phyloP scores from a whole-genome alignment of 2,329 filamentous ascomycete genomes.

The Didymella arachidicola region DNA sequence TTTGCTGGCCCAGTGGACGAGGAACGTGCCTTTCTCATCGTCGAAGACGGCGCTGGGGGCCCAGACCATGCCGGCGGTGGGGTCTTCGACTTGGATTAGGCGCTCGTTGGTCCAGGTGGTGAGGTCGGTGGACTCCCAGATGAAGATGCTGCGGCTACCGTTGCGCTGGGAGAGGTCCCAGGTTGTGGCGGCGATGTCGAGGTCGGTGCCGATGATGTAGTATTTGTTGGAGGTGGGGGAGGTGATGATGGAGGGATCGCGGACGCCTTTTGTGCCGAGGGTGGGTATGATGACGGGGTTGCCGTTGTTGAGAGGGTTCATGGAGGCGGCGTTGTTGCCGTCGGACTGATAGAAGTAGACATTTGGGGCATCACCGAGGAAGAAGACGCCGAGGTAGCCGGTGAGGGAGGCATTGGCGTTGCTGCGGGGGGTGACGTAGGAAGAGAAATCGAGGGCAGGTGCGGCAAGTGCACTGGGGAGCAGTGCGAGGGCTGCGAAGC shows the following conservation, averaged over 20 bases:
- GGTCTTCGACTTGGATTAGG: conserved; percentile 57
- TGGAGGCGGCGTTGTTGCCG: not conserved
- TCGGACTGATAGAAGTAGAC: not conserved
- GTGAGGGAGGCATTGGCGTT: not conserved
- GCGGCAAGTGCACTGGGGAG: not conserved
- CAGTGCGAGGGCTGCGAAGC: not conserved
- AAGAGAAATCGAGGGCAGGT: not conserved
- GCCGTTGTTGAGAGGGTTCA: not conserved
- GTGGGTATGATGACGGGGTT: not conserved
- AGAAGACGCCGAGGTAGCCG: not conserved
- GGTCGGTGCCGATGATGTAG: conserved; percentile 51
- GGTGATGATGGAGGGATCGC: not conserved
- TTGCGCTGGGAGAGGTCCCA: conserved; percentile 63
- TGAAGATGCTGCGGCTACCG: conserved; percentile 61
- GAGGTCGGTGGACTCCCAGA: conserved; percentile 64
- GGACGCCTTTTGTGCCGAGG: not conserved
- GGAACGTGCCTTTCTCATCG: not conserved
- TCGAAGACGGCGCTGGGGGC: not conserved
- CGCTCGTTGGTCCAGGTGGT: conserved; percentile 60
- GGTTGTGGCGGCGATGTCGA: conserved; percentile 61
- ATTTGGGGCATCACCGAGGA: not conserved
- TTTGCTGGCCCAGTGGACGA: not conserved
- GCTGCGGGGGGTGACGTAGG: not conserved
- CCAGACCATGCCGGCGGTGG: conserved; percentile 37
- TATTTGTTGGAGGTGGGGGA: not conserved